A percentile compares a stretch with the other conserved stretches of the same genome.
Evolutionary conservation across 2,329 filamentous ascomycete species (phyloP).

Genomic region (Corniculantispora saksenae): DNA sequence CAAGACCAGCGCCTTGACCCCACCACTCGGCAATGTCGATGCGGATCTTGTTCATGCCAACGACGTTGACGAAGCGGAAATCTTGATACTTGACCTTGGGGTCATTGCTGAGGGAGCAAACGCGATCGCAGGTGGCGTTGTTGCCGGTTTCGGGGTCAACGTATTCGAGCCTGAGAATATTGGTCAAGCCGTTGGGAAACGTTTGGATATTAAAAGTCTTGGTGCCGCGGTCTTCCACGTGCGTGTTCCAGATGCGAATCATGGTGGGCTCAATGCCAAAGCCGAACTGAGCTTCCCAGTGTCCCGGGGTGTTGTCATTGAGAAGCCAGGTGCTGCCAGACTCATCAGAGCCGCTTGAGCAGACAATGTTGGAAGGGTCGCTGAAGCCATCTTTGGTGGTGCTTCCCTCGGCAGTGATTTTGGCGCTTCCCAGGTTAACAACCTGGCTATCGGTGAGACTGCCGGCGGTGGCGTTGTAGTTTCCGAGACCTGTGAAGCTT

Average conservation of each 20-base stretch:
- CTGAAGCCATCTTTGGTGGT: slow-evolving; percentile 64
- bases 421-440: slow-evolving; percentile 81
- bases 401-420: slow-evolving; percentile 67
- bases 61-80: slow-evolving; percentile 82
- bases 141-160: slow-evolving; percentile 71
- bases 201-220: slow-evolving; percentile 86
- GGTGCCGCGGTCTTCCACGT: slow-evolving; percentile 79
- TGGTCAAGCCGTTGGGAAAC: slow-evolving; percentile 62
- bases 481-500: slow-evolving; percentile 83
- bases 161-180: slow-evolving; percentile 95
- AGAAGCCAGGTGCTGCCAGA: slow-evolving; percentile 79
- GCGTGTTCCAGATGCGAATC: slow-evolving; percentile 84
- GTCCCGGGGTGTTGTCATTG: slow-evolving; percentile 71
- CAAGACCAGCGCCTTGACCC: slow-evolving; percentile 78
- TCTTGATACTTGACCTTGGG: slow-evolving; percentile 72
- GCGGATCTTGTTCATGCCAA: slow-evolving; percentile 86
- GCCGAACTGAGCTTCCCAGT: slow-evolving; percentile 79
- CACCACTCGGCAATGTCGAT: slow-evolving; percentile 88
- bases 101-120: slow-evolving; percentile 80
- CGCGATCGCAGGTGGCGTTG: slow-evolving; percentile 72
- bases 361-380: slow-evolving; percentile 80
- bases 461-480: slow-evolving; percentile 61
- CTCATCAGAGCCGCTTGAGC: slow-evolving; percentile 66
- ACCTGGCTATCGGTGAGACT: slow-evolving; percentile 71
- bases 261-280: slow-evolving; percentile 88